These are phyloP conservation scores for Colletotrichum tanaceti DNA, from an alignment of 2,329 filamentous ascomycete species.

Conservation along the genomic window DNA sequence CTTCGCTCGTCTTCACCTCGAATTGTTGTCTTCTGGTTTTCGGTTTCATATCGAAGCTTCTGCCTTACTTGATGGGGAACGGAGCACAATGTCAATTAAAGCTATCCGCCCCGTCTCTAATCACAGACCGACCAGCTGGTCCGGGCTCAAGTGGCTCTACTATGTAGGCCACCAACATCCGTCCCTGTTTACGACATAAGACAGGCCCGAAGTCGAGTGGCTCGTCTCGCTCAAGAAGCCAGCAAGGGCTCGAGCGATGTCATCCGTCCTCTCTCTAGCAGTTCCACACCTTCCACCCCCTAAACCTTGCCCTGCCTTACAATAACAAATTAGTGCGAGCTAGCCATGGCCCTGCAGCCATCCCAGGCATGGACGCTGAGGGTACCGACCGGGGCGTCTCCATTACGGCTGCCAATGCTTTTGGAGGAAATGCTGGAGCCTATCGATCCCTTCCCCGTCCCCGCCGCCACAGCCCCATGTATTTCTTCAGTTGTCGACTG, in stretches of 20 bases:
- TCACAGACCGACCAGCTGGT: slow-evolving; percentile 30
- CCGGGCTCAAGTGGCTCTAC: slow-evolving; percentile 12
- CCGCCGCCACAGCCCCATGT: slow-evolving; percentile 46
- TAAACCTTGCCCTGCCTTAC: slow-evolving; percentile 9
- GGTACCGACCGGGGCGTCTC: slow-evolving; percentile 31
- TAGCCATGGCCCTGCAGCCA: slow-evolving; percentile 36
- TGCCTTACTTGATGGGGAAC: slow-evolving; percentile 24
- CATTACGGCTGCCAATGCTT: slow-evolving; percentile 34
- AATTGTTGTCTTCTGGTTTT: not conserved
- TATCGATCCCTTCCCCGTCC: slow-evolving; percentile 48
- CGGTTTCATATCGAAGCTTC: slow-evolving; percentile 26
- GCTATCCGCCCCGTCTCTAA: slow-evolving; percentile 18
- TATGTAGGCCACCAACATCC: not conserved
- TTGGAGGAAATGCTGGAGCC: slow-evolving; percentile 42
- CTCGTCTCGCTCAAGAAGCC: slow-evolving; percentile 20
- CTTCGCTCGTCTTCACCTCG: not conserved
- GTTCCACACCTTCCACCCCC: slow-evolving; percentile 6
- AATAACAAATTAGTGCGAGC: slow-evolving; percentile 3
- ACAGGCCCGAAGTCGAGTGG: slow-evolving; percentile 19
- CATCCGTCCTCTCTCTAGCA: slow-evolving; percentile 22
- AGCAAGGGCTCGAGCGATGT: slow-evolving; percentile 33
- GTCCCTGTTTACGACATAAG: not conserved
- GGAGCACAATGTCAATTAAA: slow-evolving; percentile 15
- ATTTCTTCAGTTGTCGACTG: slow-evolving; percentile 32
- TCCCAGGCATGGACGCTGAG: slow-evolving; percentile 38